These are phyloP conservation scores for Aschersonia sp. DNA, from an alignment of 2,329 filamentous ascomycete species.

Conservation along the genomic window DNA sequence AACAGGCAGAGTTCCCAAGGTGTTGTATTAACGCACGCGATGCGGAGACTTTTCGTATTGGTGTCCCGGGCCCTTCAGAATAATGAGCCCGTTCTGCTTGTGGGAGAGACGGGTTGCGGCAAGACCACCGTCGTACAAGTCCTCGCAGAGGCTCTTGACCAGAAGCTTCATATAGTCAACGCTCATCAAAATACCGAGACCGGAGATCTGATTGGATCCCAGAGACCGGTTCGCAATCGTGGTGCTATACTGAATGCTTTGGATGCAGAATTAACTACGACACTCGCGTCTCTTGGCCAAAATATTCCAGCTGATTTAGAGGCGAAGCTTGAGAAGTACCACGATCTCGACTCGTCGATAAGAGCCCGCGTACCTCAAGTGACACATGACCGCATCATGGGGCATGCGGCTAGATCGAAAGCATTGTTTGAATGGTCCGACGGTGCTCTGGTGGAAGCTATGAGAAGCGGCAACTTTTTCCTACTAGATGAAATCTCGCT, in stretches of 20 bases:
- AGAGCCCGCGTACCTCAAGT: constrained; percentile 31
- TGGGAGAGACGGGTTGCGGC: constrained; percentile 93
- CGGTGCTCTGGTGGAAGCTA: constrained; percentile 82
- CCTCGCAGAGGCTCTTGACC: constrained; percentile 65
- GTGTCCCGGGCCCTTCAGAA: constrained; percentile 78
- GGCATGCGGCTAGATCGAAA: constrained; percentile 49
- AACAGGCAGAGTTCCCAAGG: constrained; percentile 36
- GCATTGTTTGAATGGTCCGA: constrained; percentile 95
- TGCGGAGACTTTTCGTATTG: constrained; percentile 80
- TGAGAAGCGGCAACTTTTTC: constrained; percentile 83
- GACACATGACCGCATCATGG: constrained; percentile 29
- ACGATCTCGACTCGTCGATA: constrained; percentile 29
- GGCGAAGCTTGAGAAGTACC: constrained; percentile 43
- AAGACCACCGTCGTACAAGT: constrained; percentile 96
- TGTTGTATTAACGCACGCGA: constrained; percentile 89
- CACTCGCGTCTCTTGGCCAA: constrained; percentile 26
- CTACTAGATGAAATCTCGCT: constrained; percentile 95
- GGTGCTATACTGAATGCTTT: constrained; percentile 55
- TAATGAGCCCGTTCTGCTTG: constrained; percentile 84
- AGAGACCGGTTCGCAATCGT: constrained; percentile 79
- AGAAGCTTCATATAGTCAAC: constrained; percentile 77
- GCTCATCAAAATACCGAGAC: constrained; percentile 98
- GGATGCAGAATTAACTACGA: constrained; percentile 39
- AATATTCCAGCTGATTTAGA: constrained; percentile 30
- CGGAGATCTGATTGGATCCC: constrained; percentile 89